phyloP scores from a whole-genome alignment of 306 rosid species.

The Gleditsia sinensis region DNA sequence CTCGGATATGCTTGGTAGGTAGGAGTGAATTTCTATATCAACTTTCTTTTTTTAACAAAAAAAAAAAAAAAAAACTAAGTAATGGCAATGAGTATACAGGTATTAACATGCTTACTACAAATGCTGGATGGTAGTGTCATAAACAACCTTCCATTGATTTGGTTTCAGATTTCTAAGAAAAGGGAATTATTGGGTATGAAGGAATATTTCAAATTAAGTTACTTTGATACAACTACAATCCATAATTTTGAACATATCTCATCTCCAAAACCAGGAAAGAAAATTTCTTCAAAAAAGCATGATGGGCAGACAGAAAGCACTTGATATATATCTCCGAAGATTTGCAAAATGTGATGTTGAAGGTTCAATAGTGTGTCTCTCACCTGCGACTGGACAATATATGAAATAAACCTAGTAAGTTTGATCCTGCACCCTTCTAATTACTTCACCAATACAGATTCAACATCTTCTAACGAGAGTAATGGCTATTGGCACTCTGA shows the following conservation, averaged over 20 bases:
- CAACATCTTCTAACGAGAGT: background rate
- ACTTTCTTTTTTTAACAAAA: too few species aligned
- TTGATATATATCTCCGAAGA: constrained; percentile 15
- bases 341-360: constrained; percentile 28
- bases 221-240: constrained; percentile 12
- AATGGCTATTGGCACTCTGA: constrained; percentile 16
- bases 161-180: background rate
- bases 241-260: constrained; percentile 21
- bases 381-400: background rate
- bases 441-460: constrained; percentile 1
- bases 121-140: background rate
- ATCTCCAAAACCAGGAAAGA: constrained; percentile 32
- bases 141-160: background rate
- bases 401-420: constrained; percentile 5
- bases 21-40: too few species aligned
- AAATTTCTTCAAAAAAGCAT: background rate
- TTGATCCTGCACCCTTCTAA: background rate
- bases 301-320: constrained; percentile 13
- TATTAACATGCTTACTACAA: background rate
- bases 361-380: background rate
- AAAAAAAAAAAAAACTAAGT: too few species aligned
- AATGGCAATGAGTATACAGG: too few species aligned
- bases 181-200: background rate
- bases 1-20: background rate
- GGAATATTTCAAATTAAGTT: background rate